These are phyloP conservation scores for Sordariomycetes sp. DNA, from an alignment of 2,329 filamentous ascomycete species.

Conservation along the genomic window DNA sequence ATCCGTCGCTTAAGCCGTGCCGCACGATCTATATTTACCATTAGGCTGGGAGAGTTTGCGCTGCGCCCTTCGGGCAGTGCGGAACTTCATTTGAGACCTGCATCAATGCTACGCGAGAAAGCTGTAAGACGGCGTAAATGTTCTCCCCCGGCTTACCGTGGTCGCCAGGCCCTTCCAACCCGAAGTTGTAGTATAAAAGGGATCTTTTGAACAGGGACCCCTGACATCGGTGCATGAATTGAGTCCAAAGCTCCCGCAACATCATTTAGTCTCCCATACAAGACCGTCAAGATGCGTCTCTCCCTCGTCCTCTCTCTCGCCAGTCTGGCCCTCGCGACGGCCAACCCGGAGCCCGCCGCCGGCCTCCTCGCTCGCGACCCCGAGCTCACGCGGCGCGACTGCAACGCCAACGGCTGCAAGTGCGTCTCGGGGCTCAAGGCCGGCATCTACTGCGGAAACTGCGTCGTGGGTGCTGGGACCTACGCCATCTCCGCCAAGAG, in stretches of 20 bases:
- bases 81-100: background rate
- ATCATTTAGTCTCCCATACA: background rate
- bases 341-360: background rate
- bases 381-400: slow-evolving; percentile 4
- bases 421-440: slow-evolving; percentile 6
- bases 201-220: background rate
- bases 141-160: background rate
- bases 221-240: background rate
- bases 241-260: background rate
- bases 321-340: slow-evolving; percentile 7
- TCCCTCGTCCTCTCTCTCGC: slow-evolving; percentile 3
- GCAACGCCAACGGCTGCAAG: slow-evolving; percentile 4
- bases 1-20: background rate
- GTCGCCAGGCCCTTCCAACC: background rate
- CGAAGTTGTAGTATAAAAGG: background rate
- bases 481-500: slow-evolving; percentile 13
- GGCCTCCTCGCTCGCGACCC: background rate
- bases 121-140: background rate
- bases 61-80: background rate
- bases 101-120: background rate
- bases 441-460: slow-evolving; percentile 6
- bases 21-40: background rate
- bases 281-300: background rate
- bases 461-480: slow-evolving; percentile 10
- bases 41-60: background rate